These are phyloP conservation scores for Aspergillus coremiiformis DNA, from an alignment of 495 filamentous ascomycete genomes.

Conservation along the genomic window DNA sequence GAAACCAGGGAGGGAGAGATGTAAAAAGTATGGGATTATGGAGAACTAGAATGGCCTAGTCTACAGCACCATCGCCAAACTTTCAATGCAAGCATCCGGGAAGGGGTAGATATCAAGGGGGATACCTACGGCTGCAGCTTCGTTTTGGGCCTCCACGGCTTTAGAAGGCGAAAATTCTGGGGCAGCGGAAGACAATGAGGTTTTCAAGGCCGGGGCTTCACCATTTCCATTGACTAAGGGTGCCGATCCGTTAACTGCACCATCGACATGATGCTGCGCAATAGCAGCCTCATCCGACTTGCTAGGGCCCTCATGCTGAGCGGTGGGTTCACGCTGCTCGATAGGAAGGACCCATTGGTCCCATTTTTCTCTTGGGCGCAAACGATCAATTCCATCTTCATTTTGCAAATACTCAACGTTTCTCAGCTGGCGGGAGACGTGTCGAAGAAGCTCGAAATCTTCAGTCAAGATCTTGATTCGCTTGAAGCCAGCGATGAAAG, in stretches of 20 bases:
- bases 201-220: slow-evolving; percentile 39
- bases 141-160: slow-evolving; percentile 24
- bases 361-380: slow-evolving; percentile 75
- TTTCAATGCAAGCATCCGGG: slow-evolving; percentile 48
- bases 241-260: slow-evolving; percentile 26
- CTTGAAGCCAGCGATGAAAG: slow-evolving; percentile 72
- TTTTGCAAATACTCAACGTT: slow-evolving; percentile 62
- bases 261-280: slow-evolving; percentile 22
- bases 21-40: background rate
- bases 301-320: slow-evolving; percentile 49
- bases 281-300: slow-evolving; percentile 24
- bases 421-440: slow-evolving; percentile 62
- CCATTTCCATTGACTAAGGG: slow-evolving; percentile 36
- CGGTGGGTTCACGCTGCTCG: slow-evolving; percentile 52
- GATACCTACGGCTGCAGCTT: slow-evolving; percentile 38
- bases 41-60: slow-evolving; percentile 13
- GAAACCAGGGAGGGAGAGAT: slow-evolving; percentile 35
- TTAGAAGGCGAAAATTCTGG: slow-evolving; percentile 66
- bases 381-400: slow-evolving; percentile 66
- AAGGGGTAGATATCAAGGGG: slow-evolving; percentile 39
- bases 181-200: slow-evolving; percentile 63
- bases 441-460: slow-evolving; percentile 64
- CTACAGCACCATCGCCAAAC: slow-evolving; percentile 40
- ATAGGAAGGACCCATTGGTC: slow-evolving; percentile 66
- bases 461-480: slow-evolving; percentile 70